Evolutionary conservation across 106 monocot species (phyloP), one percentile per base, ranked within the genome.

Genomic region (Posidonia australis): DNA sequence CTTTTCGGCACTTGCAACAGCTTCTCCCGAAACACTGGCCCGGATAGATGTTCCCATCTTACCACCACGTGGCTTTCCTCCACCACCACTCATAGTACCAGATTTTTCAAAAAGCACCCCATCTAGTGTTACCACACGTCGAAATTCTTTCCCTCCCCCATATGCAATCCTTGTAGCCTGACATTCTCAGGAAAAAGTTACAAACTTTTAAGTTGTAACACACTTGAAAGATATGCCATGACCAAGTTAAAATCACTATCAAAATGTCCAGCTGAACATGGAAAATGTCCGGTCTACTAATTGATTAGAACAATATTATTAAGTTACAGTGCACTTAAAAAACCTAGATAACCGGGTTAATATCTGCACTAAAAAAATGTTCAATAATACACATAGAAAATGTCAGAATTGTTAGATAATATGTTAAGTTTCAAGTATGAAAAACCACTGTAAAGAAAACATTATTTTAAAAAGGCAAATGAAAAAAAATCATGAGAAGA

Each of bases 31-130:
- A 48, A 96, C 77, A 66, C 87, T 86, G n/a, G 66, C 84, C 69
- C 66, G 77, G 48, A 96, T 87, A 54, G 87, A 84, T 66, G 90
- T 87, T 29, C 96, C 90, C 84, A 96, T 96, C 80, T 87, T 90
- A 75, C 96, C 96, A 59, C 96, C 96, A 18, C 82, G 77, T 10
- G 90, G 86, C 54, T 80, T 96, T 62, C 67, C 70, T 20, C 96
- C 96, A 62, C 96, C 96, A 32, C 96, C 96, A 79, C 84, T 87
- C 96, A 96, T 90, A 51, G 96, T 90, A 65, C 96, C 96, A 41
- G 90, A 87, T 64, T 80, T 84, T 61, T 90, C 96, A 75, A 96
- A 80, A 23, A 96, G 78, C 66, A 79, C 90, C 36, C 96, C 96
- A 29, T 84, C 82, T 16, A 87, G 74, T 12, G 96, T 90, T 28